phyloP scores from a whole-genome alignment of 495 filamentous ascomycete genomes.

The Annulohypoxylon nitens region DNA sequence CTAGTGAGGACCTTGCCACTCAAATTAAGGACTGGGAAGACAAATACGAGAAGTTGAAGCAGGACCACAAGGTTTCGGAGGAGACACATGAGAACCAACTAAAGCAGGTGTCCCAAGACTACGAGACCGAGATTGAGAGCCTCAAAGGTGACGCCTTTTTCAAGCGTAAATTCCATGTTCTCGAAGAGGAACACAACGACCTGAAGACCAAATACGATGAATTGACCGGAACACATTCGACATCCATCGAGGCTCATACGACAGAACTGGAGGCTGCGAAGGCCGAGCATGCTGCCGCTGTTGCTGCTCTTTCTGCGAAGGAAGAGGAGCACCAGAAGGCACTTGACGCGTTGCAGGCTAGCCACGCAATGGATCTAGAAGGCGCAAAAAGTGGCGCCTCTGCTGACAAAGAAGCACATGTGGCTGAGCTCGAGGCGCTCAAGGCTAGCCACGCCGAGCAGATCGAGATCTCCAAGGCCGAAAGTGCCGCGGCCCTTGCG shows the following conservation, averaged over 20 bases:
- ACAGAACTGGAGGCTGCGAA: conserved; percentile 57
- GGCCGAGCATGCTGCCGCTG: conserved; percentile 51
- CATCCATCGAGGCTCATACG: conserved; percentile 53
- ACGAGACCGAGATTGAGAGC: conserved; percentile 68
- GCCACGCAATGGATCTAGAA: conserved; percentile 62
- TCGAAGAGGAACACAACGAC: conserved; percentile 62
- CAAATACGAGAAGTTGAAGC: conserved; percentile 59
- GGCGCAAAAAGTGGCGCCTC: conserved; percentile 56
- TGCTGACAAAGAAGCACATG: conserved; percentile 53
- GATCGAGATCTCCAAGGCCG: conserved; percentile 57
- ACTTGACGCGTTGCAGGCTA: conserved; percentile 59
- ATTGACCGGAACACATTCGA: conserved; percentile 55
- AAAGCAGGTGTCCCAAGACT: conserved; percentile 64
- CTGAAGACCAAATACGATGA: conserved; percentile 49
- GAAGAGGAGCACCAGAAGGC: conserved; percentile 59
- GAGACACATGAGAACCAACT: conserved; percentile 65
- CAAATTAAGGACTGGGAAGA: conserved; percentile 59
- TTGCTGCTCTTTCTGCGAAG: conserved; percentile 56
- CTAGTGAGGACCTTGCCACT: conserved; percentile 55
- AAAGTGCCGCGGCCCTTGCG: conserved; percentile 54
- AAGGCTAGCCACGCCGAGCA: conserved; percentile 64
- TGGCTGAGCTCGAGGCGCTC: conserved; percentile 57
- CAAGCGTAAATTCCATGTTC: conserved; percentile 65
- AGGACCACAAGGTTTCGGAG: conserved; percentile 58
- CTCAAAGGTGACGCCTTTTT: conserved; percentile 68